Conservation (phyloP, 1,284 basidiomycete genomes). For the Moesziomyces sp. region DNA sequence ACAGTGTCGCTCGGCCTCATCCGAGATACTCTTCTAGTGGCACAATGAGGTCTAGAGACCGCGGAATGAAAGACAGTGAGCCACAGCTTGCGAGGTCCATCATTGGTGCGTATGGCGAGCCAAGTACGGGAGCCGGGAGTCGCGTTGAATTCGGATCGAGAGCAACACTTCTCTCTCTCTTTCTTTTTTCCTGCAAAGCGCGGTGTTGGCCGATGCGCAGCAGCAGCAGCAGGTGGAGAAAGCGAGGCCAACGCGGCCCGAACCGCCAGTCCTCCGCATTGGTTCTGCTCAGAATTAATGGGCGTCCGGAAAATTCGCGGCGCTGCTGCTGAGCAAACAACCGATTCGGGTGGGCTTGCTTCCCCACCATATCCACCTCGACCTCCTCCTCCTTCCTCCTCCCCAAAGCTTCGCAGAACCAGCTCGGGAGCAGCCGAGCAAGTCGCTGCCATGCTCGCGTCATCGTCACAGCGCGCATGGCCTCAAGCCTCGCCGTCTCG, state of each 20-base stretch:
- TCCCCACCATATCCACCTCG: neutral
- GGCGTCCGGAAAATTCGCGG: neutral
- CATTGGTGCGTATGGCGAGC: no score
- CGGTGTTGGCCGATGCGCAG: neutral
- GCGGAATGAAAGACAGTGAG: no score
- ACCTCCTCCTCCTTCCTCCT: neutral
- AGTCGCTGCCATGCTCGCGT: neutral
- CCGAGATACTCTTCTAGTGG: no score
- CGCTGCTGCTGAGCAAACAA: neutral
- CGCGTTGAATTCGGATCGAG: neutral
- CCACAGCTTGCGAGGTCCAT: no score
- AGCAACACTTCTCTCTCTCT: neutral
- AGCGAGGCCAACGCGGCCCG: no score
- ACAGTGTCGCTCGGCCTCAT: no score
- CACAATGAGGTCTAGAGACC: no score
- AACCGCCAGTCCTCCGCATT: no score
- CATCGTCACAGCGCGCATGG: slow-evolving; percentile 6
- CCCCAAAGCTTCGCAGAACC: neutral
- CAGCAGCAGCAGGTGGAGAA: no score
- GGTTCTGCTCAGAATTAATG: no score
- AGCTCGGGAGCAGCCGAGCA: neutral
- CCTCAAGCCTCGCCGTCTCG: slow-evolving; percentile 14
- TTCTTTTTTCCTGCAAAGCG: neutral
- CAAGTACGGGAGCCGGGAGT: neutral
- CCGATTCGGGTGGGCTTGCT: neutral